Evolutionary conservation across 768 basidiomycete genomes (phyloP).

Genomic region (Mycena floridula): DNA sequence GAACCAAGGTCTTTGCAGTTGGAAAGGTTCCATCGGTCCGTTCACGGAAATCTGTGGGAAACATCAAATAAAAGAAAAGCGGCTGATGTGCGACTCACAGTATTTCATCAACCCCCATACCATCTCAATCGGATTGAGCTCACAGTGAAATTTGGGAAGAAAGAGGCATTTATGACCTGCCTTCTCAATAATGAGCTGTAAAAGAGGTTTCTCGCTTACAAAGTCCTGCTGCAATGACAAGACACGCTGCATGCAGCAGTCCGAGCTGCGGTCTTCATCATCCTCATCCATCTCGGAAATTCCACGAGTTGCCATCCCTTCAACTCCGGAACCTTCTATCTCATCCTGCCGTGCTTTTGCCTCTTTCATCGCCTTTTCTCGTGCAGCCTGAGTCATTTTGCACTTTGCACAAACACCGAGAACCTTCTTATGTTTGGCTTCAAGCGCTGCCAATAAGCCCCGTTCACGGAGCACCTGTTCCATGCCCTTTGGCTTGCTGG

Average conservation of each 20-base stretch:
- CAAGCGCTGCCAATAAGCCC: slow-evolving; percentile 3
- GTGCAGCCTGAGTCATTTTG: slow-evolving; percentile 9
- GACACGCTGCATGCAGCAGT: slow-evolving; percentile 16
- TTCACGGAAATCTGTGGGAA: slow-evolving; percentile 13
- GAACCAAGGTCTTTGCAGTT: slow-evolving; percentile 16
- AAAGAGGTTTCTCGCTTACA: slow-evolving; percentile 12
- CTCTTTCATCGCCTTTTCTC: no score
- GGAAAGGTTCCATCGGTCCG: slow-evolving; percentile 18
- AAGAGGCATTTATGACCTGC: slow-evolving; percentile 17
- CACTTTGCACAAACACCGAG: slow-evolving; percentile 13
- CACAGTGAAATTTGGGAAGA: not conserved
- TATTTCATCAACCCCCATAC: slow-evolving; percentile 21
- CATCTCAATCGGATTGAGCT: slow-evolving; percentile 17
- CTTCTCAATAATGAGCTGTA: slow-evolving; percentile 14
- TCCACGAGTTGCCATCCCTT: not conserved
- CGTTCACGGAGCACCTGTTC: slow-evolving; percentile 11
- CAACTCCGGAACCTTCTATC: slow-evolving; percentile 6
- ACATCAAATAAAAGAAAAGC: slow-evolving; percentile 5
- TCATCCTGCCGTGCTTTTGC: slow-evolving; percentile 7
- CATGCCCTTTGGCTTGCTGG: slow-evolving; percentile 20
- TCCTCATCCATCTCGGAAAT: slow-evolving; percentile 4
- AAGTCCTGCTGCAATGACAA: slow-evolving; percentile 15
- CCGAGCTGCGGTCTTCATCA: slow-evolving; percentile 5
- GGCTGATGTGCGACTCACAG: slow-evolving; percentile 7
- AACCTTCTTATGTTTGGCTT: slow-evolving; percentile 5